Conservation (phyloP, 1,139 yeast genomes). For the Eremothecium gossypii region DNA sequence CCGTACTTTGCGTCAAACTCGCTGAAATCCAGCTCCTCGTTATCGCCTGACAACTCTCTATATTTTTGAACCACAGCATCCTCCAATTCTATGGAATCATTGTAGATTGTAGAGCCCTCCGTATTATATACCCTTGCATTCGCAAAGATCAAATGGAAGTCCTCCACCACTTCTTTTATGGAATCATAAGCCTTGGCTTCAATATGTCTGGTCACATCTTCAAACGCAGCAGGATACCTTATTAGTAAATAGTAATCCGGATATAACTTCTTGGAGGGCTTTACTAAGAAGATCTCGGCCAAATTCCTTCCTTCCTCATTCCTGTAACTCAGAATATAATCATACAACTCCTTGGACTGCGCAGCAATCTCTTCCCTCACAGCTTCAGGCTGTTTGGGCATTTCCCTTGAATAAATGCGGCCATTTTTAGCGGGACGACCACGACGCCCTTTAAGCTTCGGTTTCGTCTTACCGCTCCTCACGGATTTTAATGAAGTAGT, state of each 20-base stretch:
- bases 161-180: conserved; percentile 57
- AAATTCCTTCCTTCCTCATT: conserved; percentile 38
- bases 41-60: conserved; percentile 29
- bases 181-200: conserved; percentile 42
- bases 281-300: conserved; percentile 55
- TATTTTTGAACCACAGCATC: conserved; percentile 34
- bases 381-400: conserved; percentile 38
- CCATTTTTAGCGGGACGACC: conserved; percentile 24
- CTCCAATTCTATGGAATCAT: conserved; percentile 67
- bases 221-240: conserved; percentile 72
- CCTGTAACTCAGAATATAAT: conserved; percentile 36
- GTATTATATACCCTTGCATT: conserved; percentile 86
- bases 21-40: conserved; percentile 36
- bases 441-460: conserved; percentile 18
- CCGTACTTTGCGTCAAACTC: conserved; percentile 41
- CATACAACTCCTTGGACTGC: conserved; percentile 29
- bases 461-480: conserved; percentile 13
- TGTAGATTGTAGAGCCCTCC: conserved; percentile 75
- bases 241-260: conserved; percentile 85
- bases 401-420: conserved; percentile 31
- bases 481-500: conserved; percentile 21
- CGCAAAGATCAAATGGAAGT: conserved; percentile 65
- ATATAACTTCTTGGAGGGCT: conserved; percentile 63
- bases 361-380: conserved; percentile 33
- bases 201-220: conserved; percentile 53